Evolutionary conservation across 2,329 filamentous ascomycete genomes (phyloP), one percentile per base, ranked within the genome.

Genomic region (Cercospora sp.): DNA sequence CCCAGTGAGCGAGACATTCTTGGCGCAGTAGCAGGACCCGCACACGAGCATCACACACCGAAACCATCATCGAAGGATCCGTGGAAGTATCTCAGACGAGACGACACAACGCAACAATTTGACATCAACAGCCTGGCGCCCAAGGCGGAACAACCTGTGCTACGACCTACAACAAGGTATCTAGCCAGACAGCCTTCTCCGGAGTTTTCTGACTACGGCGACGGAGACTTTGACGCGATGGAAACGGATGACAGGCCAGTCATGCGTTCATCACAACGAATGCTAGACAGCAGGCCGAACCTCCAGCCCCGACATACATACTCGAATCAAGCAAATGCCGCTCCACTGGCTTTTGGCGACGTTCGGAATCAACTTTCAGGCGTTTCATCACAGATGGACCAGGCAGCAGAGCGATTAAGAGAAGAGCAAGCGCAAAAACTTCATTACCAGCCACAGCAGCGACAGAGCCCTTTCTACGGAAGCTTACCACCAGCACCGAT

Each of bases 401-500:
- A 65, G n/a, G 67, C 72, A 45, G 53, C 65, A 30, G 66, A 71
- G 63, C 74, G 58, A 18, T 53, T 59, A 39, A 63, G 53, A 18
- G 63, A 68, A 18, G 65, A 69, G 45, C 67, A 72, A 60, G 60
- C 73, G 60, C 67, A 67, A 39, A 63, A 73, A 45, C 67, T 75
- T 1, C 65, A 60, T 36, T 74, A 70, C 60, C 67, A 73, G 53
- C 72, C 71, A 13, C 66, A 73, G 28, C 80, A 81, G 55, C 80
- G 82, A 53, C 79, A 79, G 71, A 83, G 80, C 73, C 87, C 89
- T 1, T 93, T 93, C 75, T 90, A 88, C 83, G 90, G 88, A 79
- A 88, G 86, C 67, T 84, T 93, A 2, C 91, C 91, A 3, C 84
- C 89, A 0, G 89, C 90, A 1, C 91, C 91, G 13, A 86, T 84